A percentile compares a stretch with the other conserved stretches of the same genome.
phyloP scores from a whole-genome alignment of 345 rosid genomes.

The Arabis alpina region DNA sequence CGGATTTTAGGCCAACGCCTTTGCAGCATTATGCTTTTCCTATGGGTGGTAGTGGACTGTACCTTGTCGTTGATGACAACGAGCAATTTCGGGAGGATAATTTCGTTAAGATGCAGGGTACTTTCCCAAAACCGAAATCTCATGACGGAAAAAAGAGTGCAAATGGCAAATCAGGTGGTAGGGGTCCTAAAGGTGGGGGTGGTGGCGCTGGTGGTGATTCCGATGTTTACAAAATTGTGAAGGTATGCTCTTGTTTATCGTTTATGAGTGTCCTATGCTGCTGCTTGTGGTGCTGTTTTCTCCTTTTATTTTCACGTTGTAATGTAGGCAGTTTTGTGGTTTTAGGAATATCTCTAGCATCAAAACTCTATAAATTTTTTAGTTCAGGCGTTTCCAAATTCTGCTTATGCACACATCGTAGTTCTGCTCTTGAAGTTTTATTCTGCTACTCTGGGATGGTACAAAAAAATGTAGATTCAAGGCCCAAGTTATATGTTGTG shows the following conservation, averaged over 20 bases:
- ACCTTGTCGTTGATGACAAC: constrained; percentile 94
- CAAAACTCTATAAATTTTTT: too few species aligned
- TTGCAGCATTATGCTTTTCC: constrained; percentile 99
- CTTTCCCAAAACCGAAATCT: constrained; percentile 72
- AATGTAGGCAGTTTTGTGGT: too few species aligned
- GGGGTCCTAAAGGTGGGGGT: constrained; percentile 75
- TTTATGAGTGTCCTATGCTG: constrained; percentile 18
- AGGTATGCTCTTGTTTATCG: constrained; percentile 53
- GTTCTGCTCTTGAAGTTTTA: too few species aligned
- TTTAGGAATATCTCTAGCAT: too few species aligned
- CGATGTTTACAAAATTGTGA: constrained; percentile 93
- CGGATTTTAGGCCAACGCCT: constrained; percentile 97
- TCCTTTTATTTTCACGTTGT: too few species aligned
- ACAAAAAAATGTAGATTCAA: too few species aligned
- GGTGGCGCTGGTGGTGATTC: constrained; percentile 82
- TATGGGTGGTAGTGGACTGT: constrained; percentile 84
- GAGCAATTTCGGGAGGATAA: constrained; percentile 95
- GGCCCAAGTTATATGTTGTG: too few species aligned
- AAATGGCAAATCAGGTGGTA: constrained; percentile 80
- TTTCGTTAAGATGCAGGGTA: constrained; percentile 84
- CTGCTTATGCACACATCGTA: too few species aligned
- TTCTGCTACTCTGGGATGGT: too few species aligned
- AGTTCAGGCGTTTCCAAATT: too few species aligned
- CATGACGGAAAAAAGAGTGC: constrained; percentile 58
- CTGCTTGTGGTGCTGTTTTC: constrained; percentile 10